Evolutionary conservation across 257 asterid genomes (phyloP).

Genomic region (Solanum pennellii): DNA sequence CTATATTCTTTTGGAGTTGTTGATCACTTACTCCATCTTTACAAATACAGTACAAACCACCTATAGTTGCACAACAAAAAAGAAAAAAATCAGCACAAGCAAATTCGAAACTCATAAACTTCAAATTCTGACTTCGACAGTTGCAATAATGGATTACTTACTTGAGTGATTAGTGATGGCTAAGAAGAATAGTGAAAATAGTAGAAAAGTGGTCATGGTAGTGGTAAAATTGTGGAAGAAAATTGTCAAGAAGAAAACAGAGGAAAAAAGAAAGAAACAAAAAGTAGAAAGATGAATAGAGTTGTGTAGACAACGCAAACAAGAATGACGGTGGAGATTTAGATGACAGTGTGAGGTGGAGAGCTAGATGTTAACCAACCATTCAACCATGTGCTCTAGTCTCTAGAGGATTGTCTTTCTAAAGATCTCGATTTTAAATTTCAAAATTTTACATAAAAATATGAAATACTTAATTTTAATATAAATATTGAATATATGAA

Average conservation of each 20-base stretch:
- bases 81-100: background rate
- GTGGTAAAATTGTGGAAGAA: background rate
- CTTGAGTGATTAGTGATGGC: slow-evolving; percentile 38
- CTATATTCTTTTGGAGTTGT: slow-evolving; percentile 58
- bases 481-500: too few species aligned
- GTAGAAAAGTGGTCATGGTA: slow-evolving; percentile 41
- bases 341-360: background rate
- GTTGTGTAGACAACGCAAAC: background rate
- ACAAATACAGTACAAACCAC: slow-evolving; percentile 58
- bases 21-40: slow-evolving; percentile 30
- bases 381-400: background rate
- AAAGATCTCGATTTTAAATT: too few species aligned
- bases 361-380: background rate
- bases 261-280: background rate
- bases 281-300: background rate
- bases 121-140: background rate
- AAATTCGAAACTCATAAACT: background rate
- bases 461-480: too few species aligned
- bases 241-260: background rate
- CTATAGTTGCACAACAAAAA: slow-evolving; percentile 2
- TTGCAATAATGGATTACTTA: background rate
- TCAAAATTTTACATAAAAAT: too few species aligned
- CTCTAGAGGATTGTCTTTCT: too few species aligned
- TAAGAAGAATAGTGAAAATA: slow-evolving; percentile 34
- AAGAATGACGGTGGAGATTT: slow-evolving; percentile 7